These are phyloP conservation scores for Phalaenopsis aphrodite DNA, from an alignment of 106 monocot species.

Conservation along the genomic window DNA sequence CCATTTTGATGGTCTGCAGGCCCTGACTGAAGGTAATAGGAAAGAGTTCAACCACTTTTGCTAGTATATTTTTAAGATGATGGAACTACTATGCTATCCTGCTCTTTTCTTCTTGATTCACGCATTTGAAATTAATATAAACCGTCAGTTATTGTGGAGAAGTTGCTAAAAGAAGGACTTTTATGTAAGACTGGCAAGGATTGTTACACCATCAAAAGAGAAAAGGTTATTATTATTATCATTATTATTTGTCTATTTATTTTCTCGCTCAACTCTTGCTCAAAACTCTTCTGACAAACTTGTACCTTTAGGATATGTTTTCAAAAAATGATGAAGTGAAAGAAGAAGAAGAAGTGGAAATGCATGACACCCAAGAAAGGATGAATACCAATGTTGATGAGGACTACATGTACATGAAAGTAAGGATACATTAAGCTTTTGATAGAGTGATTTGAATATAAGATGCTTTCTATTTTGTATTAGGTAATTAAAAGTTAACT, in stretches of 20 bases:
- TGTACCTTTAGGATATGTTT: conserved; percentile 14
- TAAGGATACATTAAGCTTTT: conserved; percentile 5
- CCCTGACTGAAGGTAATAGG: conserved; percentile 72
- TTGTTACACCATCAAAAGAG: conserved; percentile 60
- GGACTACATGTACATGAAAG: conserved; percentile 91
- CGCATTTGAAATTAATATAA: not conserved
- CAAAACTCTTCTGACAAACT: not conserved
- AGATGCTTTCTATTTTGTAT: no score
- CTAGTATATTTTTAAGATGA: not conserved
- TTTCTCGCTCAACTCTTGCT: not conserved
- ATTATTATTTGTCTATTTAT: not conserved
- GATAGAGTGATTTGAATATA: no score
- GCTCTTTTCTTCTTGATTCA: conserved; percentile 3
- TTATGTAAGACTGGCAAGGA: conserved; percentile 64
- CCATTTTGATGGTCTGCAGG: conserved; percentile 46
- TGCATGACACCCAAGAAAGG: conserved; percentile 20
- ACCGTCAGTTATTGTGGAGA: conserved; percentile 65
- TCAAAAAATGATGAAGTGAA: conserved; percentile 27
- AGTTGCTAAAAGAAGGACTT: conserved; percentile 64
- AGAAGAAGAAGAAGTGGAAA: conserved; percentile 63
- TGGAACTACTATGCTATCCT: not conserved
- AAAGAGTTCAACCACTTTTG: not conserved
- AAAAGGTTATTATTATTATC: conserved; percentile 18
- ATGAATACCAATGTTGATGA: conserved; percentile 18
- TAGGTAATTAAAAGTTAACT: no score